These are phyloP conservation scores for Ceriops zippeliana DNA, from an alignment of 345 rosid genomes.

Conservation along the genomic window DNA sequence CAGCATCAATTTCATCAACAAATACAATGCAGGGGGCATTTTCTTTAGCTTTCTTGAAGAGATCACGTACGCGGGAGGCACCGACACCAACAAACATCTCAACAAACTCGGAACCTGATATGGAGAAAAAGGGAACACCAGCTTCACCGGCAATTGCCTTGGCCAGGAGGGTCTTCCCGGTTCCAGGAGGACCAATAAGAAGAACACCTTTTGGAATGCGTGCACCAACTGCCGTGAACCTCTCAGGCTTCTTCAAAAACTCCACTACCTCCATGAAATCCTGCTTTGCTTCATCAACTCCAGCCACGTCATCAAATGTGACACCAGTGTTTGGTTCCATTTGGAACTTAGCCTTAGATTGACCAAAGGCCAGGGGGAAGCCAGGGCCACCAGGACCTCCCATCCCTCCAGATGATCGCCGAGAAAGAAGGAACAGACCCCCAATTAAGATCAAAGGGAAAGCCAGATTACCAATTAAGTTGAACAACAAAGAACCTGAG, in stretches of 20 bases:
- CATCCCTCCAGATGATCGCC: slow-evolving; percentile 94
- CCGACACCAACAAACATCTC: slow-evolving; percentile 99
- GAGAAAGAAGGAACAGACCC: slow-evolving; percentile 91
- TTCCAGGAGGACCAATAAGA: slow-evolving; percentile 96
- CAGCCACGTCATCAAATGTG: slow-evolving; percentile 97
- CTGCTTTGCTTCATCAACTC: slow-evolving; percentile 99
- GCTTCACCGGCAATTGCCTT: slow-evolving; percentile 99
- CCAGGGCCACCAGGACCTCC: slow-evolving; percentile 99
- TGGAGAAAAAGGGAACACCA: slow-evolving; percentile 94
- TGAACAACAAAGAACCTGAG: slow-evolving; percentile 75
- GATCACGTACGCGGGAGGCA: slow-evolving; percentile 94
- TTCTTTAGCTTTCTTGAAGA: slow-evolving; percentile 92
- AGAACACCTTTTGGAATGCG: slow-evolving; percentile 97
- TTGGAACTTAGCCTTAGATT: slow-evolving; percentile 95
- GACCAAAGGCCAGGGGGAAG: slow-evolving; percentile 78
- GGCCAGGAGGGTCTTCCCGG: slow-evolving; percentile 97
- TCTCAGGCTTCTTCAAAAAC: slow-evolving; percentile 97
- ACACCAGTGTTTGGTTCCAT: slow-evolving; percentile 99
- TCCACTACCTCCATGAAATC: slow-evolving; percentile 99
- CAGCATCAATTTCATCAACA: slow-evolving; percentile 98
- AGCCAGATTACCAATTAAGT: slow-evolving; percentile 87
- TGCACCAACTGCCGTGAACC: slow-evolving; percentile 96
- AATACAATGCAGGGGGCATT: slow-evolving; percentile 97
- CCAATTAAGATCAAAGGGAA: slow-evolving; percentile 90
- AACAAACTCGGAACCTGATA: slow-evolving; percentile 96